A percentile compares a stretch with the other conserved stretches of the same genome.
phyloP scores from a whole-genome alignment of 192 early-diverging fungal species.

The Backusella westeae region DNA sequence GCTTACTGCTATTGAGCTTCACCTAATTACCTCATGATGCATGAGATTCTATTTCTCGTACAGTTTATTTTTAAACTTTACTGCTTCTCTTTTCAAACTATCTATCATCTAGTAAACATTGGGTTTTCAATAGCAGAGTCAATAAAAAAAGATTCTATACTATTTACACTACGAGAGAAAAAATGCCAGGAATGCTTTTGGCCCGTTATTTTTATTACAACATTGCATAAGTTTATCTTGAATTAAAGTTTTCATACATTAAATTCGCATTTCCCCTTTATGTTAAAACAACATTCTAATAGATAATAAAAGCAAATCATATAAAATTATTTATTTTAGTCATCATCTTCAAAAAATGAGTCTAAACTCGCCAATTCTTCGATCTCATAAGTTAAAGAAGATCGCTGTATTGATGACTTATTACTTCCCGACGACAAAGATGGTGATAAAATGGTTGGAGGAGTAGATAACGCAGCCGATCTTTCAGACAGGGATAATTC shows the following conservation, averaged over 20 bases:
- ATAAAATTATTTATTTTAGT: background rate
- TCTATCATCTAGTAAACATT: background rate
- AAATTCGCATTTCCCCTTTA: too few species aligned
- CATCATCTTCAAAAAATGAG: conserved; percentile 29
- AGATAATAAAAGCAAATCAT: background rate
- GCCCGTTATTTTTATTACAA: background rate
- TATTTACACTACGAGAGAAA: background rate
- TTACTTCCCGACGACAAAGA: background rate
- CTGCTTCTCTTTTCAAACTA: background rate
- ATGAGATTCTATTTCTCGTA: background rate
- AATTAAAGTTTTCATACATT: too few species aligned
- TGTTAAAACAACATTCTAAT: background rate
- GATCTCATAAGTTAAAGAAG: background rate
- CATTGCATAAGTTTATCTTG: background rate
- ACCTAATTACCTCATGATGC: background rate
- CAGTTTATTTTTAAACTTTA: background rate
- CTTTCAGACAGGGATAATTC: conserved; percentile 1
- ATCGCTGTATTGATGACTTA: background rate
- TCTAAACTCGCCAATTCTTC: conserved; percentile 22
- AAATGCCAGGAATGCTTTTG: background rate
- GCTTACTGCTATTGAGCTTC: background rate
- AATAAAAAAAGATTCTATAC: background rate
- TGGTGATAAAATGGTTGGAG: background rate
- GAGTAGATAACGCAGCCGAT: background rate
- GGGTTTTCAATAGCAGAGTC: background rate